Conservation (phyloP, 2,329 filamentous ascomycete species). For the Scopulariopsis brevicaulis region DNA sequence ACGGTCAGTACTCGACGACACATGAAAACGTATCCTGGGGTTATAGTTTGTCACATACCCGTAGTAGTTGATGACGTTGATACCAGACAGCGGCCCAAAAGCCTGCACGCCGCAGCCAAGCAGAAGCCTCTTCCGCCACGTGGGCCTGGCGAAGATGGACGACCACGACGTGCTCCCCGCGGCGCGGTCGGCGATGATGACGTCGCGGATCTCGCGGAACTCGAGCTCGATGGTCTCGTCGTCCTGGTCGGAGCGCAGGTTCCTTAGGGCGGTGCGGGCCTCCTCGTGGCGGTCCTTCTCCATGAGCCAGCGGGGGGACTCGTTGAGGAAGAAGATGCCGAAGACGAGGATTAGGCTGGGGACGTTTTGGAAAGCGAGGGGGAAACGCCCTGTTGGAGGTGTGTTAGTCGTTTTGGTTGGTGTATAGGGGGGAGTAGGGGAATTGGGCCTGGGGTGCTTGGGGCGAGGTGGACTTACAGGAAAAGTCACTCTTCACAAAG, state of each 20-base stretch:
- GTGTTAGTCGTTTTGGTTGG: neutral
- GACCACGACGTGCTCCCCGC: slow-evolving; percentile 21
- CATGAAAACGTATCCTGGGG: neutral
- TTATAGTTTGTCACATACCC: neutral
- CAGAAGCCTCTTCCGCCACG: slow-evolving; percentile 31
- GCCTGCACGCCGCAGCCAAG: slow-evolving; percentile 35
- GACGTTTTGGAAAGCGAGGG: slow-evolving; percentile 12
- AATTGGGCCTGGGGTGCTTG: neutral
- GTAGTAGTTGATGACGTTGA: slow-evolving; percentile 16
- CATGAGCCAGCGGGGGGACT: slow-evolving; percentile 52
- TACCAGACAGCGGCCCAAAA: slow-evolving; percentile 33
- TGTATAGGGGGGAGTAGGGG: neutral
- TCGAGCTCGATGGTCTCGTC: slow-evolving; percentile 38
- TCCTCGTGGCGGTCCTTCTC: slow-evolving; percentile 40
- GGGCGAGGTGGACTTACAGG: slow-evolving; percentile 11
- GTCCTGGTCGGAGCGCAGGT: slow-evolving; percentile 35
- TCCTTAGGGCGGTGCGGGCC: slow-evolving; percentile 40
- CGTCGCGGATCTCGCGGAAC: slow-evolving; percentile 29
- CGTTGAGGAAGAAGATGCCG: slow-evolving; percentile 26
- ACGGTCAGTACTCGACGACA: neutral
- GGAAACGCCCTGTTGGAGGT: slow-evolving; percentile 15
- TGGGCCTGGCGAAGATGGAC: slow-evolving; percentile 27
- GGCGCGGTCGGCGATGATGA: slow-evolving; percentile 24
- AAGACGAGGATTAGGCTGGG: slow-evolving; percentile 12
- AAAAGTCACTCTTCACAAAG: slow-evolving; percentile 13